phyloP scores from a whole-genome alignment of 2,329 filamentous ascomycete species.

The Trichophyton verrucosum region DNA sequence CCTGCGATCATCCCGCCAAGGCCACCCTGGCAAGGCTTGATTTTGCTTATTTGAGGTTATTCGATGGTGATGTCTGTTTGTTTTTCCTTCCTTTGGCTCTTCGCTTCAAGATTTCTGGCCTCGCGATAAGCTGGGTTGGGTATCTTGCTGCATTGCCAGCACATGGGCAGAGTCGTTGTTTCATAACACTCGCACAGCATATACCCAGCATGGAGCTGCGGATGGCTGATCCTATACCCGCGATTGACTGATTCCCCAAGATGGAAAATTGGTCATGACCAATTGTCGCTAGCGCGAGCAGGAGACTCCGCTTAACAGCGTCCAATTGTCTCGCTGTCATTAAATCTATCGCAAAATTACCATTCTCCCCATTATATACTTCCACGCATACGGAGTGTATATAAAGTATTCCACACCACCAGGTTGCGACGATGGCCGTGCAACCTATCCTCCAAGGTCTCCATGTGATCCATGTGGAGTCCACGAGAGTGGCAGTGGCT shows the following conservation, averaged over 20 bases:
- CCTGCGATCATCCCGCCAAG: slow-evolving; percentile 8
- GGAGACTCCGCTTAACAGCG: neutral
- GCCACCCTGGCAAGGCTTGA: slow-evolving; percentile 13
- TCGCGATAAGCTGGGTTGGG: neutral
- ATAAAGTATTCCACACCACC: neutral
- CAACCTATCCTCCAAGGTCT: neutral
- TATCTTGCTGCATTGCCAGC: neutral
- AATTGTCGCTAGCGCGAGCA: neutral
- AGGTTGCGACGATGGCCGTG: neutral
- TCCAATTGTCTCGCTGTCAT: neutral
- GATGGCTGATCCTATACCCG: neutral
- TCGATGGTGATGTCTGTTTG: neutral
- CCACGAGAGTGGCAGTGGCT: neutral
- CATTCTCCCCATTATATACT: neutral
- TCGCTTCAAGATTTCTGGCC: neutral
- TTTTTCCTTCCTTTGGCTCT: neutral
- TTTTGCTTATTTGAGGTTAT: slow-evolving; percentile 9
- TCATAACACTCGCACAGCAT: neutral
- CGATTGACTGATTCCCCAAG: neutral
- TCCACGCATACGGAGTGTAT: neutral
- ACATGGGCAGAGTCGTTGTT: neutral
- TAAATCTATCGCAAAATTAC: neutral
- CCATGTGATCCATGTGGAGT: slow-evolving; percentile 6
- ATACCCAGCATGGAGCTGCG: neutral
- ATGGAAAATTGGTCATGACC: neutral